Percentiles rank a stretch among this genome's conserved stretches.
These are phyloP conservation scores for Hygrophoropsis aurantiaca DNA, from an alignment of 768 basidiomycete species.

Conservation along the genomic window DNA sequence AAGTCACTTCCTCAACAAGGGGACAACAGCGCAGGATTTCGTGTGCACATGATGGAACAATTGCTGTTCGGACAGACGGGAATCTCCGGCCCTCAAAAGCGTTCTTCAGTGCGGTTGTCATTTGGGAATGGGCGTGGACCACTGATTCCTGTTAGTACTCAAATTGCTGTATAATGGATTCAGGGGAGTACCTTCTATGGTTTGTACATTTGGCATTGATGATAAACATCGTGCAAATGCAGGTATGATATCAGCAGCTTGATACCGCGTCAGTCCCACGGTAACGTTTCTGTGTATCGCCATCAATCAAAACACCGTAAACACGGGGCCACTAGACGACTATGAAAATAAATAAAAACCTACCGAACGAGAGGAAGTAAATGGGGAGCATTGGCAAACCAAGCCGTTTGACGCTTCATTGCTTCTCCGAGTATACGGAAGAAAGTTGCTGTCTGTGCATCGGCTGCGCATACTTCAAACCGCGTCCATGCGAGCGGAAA, in stretches of 20 bases:
- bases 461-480: conserved; percentile 28
- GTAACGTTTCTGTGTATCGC: conserved; percentile 3
- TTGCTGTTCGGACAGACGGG: conserved; percentile 7
- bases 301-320: too few relatives aligned
- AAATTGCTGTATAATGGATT: too few relatives aligned
- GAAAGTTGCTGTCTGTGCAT: neutral
- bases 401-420: too few relatives aligned
- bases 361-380: too few relatives aligned
- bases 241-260: conserved; percentile 1
- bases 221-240: conserved; percentile 9
- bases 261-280: neutral
- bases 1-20: conserved; percentile 9
- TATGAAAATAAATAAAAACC: too few relatives aligned
- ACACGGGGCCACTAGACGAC: too few relatives aligned
- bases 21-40: conserved; percentile 11
- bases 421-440: too few relatives aligned
- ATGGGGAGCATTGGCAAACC: too few relatives aligned
- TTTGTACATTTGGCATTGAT: conserved; percentile 5
- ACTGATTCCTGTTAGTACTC: too few relatives aligned
- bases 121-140: conserved; percentile 1
- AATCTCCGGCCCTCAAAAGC: conserved; percentile 8
- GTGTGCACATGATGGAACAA: conserved; percentile 2
- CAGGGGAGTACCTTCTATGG: conserved; percentile 4
- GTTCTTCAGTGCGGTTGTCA: conserved; percentile 5
- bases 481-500: conserved; percentile 31